phyloP scores from a whole-genome alignment of 257 asterid genomes.

The Jacaranda copaia region DNA sequence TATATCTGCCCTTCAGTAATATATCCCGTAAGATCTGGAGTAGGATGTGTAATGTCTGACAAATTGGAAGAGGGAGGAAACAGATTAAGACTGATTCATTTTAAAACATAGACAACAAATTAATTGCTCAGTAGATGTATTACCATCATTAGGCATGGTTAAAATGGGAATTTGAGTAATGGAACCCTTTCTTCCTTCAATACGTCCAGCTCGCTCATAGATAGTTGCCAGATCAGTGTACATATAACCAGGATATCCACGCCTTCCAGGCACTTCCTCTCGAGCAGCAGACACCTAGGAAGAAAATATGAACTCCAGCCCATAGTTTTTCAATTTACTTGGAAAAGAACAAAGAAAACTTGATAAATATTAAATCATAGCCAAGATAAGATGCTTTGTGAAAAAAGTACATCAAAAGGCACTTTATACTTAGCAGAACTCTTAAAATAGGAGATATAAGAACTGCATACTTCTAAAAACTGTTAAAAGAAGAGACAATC shows the following conservation, averaged over 20 bases:
- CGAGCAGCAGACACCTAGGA: slow-evolving; percentile 80
- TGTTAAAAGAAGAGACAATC: background rate
- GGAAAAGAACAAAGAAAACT: background rate
- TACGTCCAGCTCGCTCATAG: slow-evolving; percentile 88
- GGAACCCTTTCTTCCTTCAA: slow-evolving; percentile 82
- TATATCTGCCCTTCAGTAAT: slow-evolving; percentile 97
- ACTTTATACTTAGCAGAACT: background rate
- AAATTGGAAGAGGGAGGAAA: slow-evolving; percentile 24
- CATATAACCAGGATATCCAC: slow-evolving; percentile 92
- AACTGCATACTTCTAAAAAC: slow-evolving; percentile 15
- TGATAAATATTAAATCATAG: background rate
- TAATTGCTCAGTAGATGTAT: background rate
- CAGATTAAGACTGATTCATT: slow-evolving; percentile 12
- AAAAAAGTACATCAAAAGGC: slow-evolving; percentile 7
- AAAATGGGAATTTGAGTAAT: slow-evolving; percentile 81
- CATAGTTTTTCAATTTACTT: background rate
- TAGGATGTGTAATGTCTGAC: slow-evolving; percentile 97
- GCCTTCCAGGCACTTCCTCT: slow-evolving; percentile 91
- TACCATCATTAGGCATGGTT: slow-evolving; percentile 89
- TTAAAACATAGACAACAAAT: background rate
- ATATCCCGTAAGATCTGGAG: slow-evolving; percentile 98
- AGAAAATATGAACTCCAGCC: background rate
- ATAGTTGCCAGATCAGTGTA: slow-evolving; percentile 84
- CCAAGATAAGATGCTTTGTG: background rate
- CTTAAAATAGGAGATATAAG: background rate